Conservation (phyloP, 2,329 filamentous ascomycete species). For the Aspergillus calidoustus region DNA sequence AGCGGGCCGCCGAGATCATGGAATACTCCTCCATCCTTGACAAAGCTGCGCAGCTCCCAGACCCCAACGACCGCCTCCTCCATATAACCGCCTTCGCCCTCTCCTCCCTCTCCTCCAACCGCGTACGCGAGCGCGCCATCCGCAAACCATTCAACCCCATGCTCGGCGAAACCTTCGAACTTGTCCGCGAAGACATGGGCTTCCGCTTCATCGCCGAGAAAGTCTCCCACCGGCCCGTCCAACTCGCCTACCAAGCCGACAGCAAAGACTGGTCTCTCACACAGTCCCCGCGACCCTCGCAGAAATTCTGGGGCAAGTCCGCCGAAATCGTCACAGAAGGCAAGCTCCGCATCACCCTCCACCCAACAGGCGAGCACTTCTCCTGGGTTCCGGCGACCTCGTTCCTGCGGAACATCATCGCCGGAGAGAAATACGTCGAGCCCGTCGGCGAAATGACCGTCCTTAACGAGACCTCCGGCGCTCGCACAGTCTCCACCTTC, state of each 20-base stretch:
- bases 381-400: conserved; percentile 87
- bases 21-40: conserved; percentile 90
- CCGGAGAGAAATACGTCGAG: conserved; percentile 97
- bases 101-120: conserved; percentile 78
- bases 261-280: conserved; percentile 81
- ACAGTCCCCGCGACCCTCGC: conserved; percentile 83
- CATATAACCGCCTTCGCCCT: conserved; percentile 90
- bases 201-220: conserved; percentile 96
- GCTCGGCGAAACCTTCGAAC: conserved; percentile 92
- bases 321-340: conserved; percentile 94
- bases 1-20: conserved; percentile 85
- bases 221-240: conserved; percentile 87
- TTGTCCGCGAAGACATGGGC: conserved; percentile 83
- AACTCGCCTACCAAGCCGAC: conserved; percentile 92
- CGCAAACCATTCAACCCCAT: conserved; percentile 98
- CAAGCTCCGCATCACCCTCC: conserved; percentile 76
- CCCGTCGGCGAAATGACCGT: conserved; percentile 90
- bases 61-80: conserved; percentile 73
- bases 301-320: conserved; percentile 99
- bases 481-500: conserved; percentile 86
- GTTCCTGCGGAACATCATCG: conserved; percentile 94
- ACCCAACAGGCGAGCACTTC: conserved; percentile 78
- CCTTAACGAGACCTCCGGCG: conserved; percentile 79
- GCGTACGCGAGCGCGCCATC: conserved; percentile 87
- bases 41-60: conserved; percentile 62